Conservation (phyloP, 2,329 filamentous ascomycete species). For the Pleomassaria siparia region DNA sequence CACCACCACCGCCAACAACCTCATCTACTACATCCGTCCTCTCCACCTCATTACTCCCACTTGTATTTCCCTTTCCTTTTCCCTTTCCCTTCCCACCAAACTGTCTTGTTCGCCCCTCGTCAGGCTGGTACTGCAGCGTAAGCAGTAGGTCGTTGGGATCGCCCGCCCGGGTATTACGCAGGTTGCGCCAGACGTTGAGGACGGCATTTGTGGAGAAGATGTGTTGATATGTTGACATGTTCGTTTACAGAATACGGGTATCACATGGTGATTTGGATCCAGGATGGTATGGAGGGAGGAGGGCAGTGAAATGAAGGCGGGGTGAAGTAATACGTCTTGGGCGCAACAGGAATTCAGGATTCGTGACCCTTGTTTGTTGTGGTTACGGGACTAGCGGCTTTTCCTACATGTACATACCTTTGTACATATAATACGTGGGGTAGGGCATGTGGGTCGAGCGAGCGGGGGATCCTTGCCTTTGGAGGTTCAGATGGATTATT, state of each 20-base stretch:
- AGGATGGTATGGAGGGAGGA: background rate
- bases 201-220: conserved; percentile 37
- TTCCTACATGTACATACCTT: too few relatives aligned
- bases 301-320: too few relatives aligned
- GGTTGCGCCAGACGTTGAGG: conserved; percentile 38
- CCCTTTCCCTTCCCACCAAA: conserved; percentile 17
- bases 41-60: conserved; percentile 2
- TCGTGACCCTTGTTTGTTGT: conserved; percentile 14
- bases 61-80: background rate
- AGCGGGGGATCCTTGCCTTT: background rate
- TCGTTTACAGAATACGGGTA: background rate
- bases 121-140: conserved; percentile 37
- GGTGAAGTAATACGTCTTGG: too few relatives aligned
- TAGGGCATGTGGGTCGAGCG: conserved; percentile 7
- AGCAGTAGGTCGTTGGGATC: conserved; percentile 36
- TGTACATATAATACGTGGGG: conserved; percentile 18
- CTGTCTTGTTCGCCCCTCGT: conserved; percentile 18
- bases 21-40: background rate
- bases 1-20: conserved; percentile 14
- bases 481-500: too few relatives aligned
- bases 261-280: background rate
- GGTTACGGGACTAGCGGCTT: conserved; percentile 5
- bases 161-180: conserved; percentile 29
- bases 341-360: conserved; percentile 4
- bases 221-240: conserved; percentile 36